These are phyloP conservation scores for Scedosporium dehoogii DNA, from an alignment of 2,329 filamentous ascomycete species.

Conservation along the genomic window DNA sequence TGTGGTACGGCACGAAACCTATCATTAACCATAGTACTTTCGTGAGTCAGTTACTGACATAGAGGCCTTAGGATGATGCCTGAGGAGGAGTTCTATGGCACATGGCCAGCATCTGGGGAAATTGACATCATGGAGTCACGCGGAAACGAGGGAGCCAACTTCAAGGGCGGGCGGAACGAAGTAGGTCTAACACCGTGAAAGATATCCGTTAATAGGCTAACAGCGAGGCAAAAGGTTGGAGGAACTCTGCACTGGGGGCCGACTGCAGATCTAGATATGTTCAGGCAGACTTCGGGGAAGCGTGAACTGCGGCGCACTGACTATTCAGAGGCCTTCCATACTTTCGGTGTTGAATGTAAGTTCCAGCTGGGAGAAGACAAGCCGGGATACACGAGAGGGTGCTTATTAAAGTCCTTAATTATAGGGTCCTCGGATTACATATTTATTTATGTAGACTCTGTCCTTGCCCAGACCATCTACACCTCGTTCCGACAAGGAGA, in stretches of 20 bases:
- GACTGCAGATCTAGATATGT: constrained; percentile 59
- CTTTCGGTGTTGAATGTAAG: constrained; percentile 62
- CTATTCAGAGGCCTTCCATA: constrained; percentile 60
- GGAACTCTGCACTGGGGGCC: constrained; percentile 71
- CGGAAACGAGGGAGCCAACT: constrained; percentile 71
- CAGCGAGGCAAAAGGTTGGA: background rate
- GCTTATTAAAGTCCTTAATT: too few relatives aligned
- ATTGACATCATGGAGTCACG: constrained; percentile 76
- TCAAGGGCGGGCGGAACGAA: constrained; percentile 71
- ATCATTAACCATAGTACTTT: constrained; percentile 26
- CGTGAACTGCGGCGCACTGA: constrained; percentile 64
- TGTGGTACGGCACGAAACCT: constrained; percentile 41
- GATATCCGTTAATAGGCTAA: too few relatives aligned
- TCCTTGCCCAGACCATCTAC: constrained; percentile 71
- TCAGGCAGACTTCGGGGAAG: constrained; percentile 77
- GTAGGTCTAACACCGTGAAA: constrained; percentile 42
- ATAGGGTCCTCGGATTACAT: constrained; percentile 70
- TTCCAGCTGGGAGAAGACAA: background rate
- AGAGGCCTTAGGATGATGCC: constrained; percentile 53
- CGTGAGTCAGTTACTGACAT: too few relatives aligned
- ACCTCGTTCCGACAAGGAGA: constrained; percentile 54
- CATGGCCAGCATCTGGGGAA: constrained; percentile 72
- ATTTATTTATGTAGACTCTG: constrained; percentile 76
- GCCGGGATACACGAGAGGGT: too few relatives aligned
- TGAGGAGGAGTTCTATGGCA: constrained; percentile 58